Evolutionary conservation across 2,329 filamentous ascomycete species (phyloP).

Genomic region (Fusarium pseudograminearum): DNA sequence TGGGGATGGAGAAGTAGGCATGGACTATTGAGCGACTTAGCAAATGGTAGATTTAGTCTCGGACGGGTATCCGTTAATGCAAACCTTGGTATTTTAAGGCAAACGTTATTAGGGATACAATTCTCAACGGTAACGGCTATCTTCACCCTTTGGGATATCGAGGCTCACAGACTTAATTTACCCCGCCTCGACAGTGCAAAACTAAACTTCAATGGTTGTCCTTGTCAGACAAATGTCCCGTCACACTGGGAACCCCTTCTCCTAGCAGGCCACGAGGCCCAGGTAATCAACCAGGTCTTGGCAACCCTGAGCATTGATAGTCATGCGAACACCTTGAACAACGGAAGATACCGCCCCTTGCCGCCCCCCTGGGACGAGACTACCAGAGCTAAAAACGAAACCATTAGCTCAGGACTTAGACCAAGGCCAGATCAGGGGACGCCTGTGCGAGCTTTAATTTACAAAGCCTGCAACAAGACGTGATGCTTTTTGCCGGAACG

Average conservation of each 20-base stretch:
- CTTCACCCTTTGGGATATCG: neutral
- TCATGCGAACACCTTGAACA: neutral
- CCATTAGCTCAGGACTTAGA: constrained; percentile 1
- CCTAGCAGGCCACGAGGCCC: constrained; percentile 3
- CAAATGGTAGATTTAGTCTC: neutral
- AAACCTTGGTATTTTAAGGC: too few species aligned
- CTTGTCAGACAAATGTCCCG: constrained; percentile 15
- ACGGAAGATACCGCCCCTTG: constrained; percentile 20
- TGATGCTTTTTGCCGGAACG: neutral
- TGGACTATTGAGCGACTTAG: neutral
- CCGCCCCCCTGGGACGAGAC: constrained; percentile 4
- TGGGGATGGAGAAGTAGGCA: neutral
- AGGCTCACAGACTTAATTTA: constrained; percentile 7
- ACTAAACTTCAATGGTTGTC: neutral
- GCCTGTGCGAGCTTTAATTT: constrained; percentile 9
- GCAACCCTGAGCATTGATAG: constrained; percentile 6
- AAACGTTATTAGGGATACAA: neutral
- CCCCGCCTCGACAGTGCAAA: constrained; percentile 20
- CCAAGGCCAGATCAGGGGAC: neutral
- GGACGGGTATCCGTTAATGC: neutral
- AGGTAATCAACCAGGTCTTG: constrained; percentile 12
- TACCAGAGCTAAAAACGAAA: neutral
- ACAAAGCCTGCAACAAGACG: constrained; percentile 16
- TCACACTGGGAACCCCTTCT: constrained; percentile 19
- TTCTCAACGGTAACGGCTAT: neutral